Base-by-base conservation (phyloP, 352 stramenopile species). In the Saprolegnia parasitica region DNA sequence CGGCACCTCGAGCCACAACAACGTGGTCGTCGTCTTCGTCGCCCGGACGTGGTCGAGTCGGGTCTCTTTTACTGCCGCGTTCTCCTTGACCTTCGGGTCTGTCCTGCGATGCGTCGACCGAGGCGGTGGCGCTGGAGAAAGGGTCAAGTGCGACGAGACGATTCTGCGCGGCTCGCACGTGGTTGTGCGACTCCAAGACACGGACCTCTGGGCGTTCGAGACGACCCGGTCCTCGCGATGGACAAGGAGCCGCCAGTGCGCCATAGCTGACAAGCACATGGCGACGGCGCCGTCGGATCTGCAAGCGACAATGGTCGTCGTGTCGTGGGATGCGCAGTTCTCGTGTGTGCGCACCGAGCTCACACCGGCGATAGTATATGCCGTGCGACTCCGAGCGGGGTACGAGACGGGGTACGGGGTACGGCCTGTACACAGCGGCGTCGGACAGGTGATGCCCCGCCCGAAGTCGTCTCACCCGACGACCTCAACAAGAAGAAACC, bases 271-370 rank as follows among this genome's bases (percentile, higher is more conserved):
- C 16, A 15, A 71, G 8, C 71, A 67, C 3, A 20, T 67, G n/a
- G 37, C 74, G 21, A 63, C 76, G 0, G 75, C 83, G 1, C 87
- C 87, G n/a, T 79, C 61, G 23, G 82, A 87, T 45, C 52, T 90
- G 9, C 86, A 89, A 23, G 39, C 83, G 10, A 88, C 79, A 13
- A 79, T 87, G 52, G 75, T 94, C 54, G 77, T 83, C 13, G 73
- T 94, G 23, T 89, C 83, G 4, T 96, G 87, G 87, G 84, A 91
- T 37, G 76, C 79, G 23, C 73, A 83, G 10, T 81, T 81, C 3
- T 83, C 82, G 56, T 84, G 77, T 39, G 80, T 76, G 1, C 68
- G 94, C 15, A 72, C 72, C 11, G 80, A 89, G 21, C 77, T 94
- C 35, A 67, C 76, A 8, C 65, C 81, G 16, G 89, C 82, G 50